Conservation (phyloP, 768 basidiomycete species). For the Mycena amicta region DNA sequence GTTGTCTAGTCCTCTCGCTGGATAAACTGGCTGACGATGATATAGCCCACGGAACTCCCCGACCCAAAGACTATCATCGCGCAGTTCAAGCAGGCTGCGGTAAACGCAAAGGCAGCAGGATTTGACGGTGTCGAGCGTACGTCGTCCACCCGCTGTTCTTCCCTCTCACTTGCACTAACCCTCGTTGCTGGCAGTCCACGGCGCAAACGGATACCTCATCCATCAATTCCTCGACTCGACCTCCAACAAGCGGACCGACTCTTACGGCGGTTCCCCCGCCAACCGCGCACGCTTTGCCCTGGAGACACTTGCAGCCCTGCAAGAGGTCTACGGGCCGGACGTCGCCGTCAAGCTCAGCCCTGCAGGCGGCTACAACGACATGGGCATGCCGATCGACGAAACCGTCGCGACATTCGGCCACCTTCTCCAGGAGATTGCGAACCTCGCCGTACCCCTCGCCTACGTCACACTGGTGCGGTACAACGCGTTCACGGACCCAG, state of each 20-base stretch:
- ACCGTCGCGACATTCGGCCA: no score
- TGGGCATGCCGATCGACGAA: no score
- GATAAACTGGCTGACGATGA: not conserved
- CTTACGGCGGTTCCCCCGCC: conserved; percentile 57
- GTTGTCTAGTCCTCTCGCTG: not conserved
- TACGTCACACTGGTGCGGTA: no score
- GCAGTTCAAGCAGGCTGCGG: conserved; percentile 16
- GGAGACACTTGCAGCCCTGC: conserved; percentile 53
- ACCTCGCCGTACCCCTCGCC: conserved; percentile 32
- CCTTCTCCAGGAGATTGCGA: conserved; percentile 44
- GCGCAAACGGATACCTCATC: conserved; percentile 48
- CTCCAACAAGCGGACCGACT: no score
- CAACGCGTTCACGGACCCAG: not conserved
- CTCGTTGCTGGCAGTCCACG: conserved; percentile 37
- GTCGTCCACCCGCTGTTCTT: conserved; percentile 16
- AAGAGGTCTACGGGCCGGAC: no score
- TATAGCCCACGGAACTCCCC: conserved; percentile 16
- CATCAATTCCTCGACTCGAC: no score
- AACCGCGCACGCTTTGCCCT: conserved; percentile 59
- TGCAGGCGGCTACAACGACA: conserved; percentile 38
- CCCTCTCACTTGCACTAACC: no score
- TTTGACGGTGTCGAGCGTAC: conserved; percentile 49
- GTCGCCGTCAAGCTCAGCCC: no score
- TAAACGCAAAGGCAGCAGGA: conserved; percentile 17
- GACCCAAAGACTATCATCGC: conserved; percentile 13